Conservation (phyloP, 345 rosid genomes). For the Carallia pectinifolia region DNA sequence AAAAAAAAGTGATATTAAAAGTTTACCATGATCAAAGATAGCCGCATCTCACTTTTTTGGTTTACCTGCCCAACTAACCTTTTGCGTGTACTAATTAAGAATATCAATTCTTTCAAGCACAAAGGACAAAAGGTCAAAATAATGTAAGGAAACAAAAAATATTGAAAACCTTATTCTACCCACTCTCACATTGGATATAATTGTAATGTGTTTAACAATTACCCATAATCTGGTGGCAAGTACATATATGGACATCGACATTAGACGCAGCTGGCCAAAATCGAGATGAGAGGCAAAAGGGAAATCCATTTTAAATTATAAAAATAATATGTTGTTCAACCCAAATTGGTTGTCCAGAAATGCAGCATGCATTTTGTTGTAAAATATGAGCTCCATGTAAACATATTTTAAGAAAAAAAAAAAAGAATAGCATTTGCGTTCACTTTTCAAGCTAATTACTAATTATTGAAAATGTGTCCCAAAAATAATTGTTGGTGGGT, state of each 20-base stretch:
- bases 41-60: neutral
- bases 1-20: neutral
- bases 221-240: neutral
- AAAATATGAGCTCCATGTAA: no score
- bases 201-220: neutral
- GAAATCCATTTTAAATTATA: no score
- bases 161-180: neutral
- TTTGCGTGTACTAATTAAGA: neutral
- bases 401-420: no score
- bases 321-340: no score
- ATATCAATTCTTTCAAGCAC: neutral
- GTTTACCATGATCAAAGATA: neutral
- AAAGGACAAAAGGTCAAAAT: neutral
- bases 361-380: no score
- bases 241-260: neutral
- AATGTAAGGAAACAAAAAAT: neutral
- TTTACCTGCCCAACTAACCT: neutral
- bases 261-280: no score
- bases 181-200: neutral
- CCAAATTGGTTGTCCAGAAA: no score
- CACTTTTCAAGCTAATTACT: no score
- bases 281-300: no score
- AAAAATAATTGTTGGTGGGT: no score
- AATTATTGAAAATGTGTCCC: no score
- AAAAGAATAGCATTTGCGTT: no score